phyloP scores from a whole-genome alignment of 495 filamentous ascomycete genomes.

The Aspergillus asperescens region DNA sequence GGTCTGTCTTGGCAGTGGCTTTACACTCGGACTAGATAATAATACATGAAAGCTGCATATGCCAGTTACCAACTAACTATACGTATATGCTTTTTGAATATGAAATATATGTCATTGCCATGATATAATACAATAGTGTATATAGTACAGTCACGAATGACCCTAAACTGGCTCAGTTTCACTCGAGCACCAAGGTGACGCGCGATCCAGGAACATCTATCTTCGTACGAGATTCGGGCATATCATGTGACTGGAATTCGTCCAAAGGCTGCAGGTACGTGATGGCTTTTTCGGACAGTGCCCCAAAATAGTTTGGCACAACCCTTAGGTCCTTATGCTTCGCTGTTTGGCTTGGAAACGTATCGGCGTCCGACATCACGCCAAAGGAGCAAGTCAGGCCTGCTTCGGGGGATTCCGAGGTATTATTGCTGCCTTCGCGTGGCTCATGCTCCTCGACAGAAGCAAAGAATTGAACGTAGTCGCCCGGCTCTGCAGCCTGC shows the following conservation, averaged over 20 bases:
- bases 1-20: conserved; percentile 28
- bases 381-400: conserved; percentile 30
- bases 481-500: conserved; percentile 42
- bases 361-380: conserved; percentile 27
- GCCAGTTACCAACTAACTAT: not conserved
- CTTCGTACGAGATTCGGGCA: conserved; percentile 29
- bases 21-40: not conserved
- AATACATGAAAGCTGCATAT: not conserved
- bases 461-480: conserved; percentile 48
- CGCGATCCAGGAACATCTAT: conserved; percentile 39
- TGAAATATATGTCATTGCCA: too few species aligned
- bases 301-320: conserved; percentile 40
- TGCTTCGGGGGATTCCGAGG: not conserved
- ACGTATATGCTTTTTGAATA: not conserved
- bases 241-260: not conserved
- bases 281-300: conserved; percentile 47
- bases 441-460: conserved; percentile 22
- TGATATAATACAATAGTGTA: too few species aligned
- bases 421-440: not conserved
- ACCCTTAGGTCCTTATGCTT: conserved; percentile 22
- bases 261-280: conserved; percentile 33
- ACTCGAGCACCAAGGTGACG: conserved; percentile 22
- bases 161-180: not conserved
- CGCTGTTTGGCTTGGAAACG: conserved; percentile 5
- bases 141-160: not conserved